phyloP scores from a whole-genome alignment of 2,329 filamentous ascomycete species.

The Lizonia empirigonia region DNA sequence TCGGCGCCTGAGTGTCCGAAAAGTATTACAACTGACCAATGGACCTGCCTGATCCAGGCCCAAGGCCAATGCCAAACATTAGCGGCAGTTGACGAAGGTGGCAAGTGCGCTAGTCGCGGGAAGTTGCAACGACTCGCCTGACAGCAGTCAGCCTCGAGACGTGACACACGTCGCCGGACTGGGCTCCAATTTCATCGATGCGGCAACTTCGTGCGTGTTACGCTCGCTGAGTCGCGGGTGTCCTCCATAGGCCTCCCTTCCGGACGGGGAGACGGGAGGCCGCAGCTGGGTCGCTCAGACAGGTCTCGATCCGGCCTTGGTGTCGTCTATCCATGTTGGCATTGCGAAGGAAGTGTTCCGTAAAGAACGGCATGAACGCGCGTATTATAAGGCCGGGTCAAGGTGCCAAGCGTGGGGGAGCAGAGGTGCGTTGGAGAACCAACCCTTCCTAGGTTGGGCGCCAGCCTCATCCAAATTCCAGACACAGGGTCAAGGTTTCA shows the following conservation, averaged over 20 bases:
- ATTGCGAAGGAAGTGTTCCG: not conserved
- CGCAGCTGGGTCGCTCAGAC: conserved; percentile 8
- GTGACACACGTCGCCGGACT: conserved; percentile 11
- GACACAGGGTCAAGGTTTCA: conserved; percentile 26
- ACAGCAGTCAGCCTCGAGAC: not conserved
- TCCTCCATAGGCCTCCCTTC: not conserved
- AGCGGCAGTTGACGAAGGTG: conserved; percentile 7
- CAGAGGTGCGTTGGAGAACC: conserved; percentile 9
- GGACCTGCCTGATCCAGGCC: conserved; percentile 2
- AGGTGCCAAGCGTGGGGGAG: conserved; percentile 7
- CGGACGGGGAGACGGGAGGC: conserved; percentile 15
- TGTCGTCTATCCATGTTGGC: conserved; percentile 1
- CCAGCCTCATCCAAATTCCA: conserved; percentile 30
- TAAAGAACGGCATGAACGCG: conserved; percentile 5
- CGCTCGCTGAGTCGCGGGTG: conserved; percentile 6
- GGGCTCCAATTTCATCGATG: conserved; percentile 8
- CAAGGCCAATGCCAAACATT: conserved; percentile 8
- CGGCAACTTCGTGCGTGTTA: conserved; percentile 5
- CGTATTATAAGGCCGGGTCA: conserved; percentile 3
- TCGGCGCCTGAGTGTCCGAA: not conserved
- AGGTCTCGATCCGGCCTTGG: conserved; percentile 3
- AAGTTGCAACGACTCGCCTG: conserved; percentile 12
- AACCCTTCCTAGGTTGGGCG: conserved; percentile 31
- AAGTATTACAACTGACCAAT: not conserved
- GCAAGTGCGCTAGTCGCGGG: conserved; percentile 8